Evolutionary conservation across 83 land plant species (phyloP).

Genomic region (Picea mariana): DNA sequence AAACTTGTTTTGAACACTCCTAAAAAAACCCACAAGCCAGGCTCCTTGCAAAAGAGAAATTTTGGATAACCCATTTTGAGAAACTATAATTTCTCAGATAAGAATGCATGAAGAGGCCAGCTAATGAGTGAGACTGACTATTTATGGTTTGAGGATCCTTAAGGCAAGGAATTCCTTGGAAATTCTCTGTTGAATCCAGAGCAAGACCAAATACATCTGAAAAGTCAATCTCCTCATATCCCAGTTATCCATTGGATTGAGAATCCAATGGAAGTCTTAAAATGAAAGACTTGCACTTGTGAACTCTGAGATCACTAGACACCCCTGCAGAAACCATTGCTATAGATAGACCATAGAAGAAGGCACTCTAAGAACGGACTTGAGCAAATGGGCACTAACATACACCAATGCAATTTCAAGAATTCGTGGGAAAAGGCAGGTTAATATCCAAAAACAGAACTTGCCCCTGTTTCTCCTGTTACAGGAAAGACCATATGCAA

Average conservation of each 20-base stretch:
- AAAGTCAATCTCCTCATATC: conserved; percentile 33
- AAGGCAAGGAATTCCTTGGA: not conserved
- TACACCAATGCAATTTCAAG: too few species aligned
- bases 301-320: too few species aligned
- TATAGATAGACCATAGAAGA: not conserved
- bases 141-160: conserved; percentile 61
- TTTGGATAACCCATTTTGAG: too few species aligned
- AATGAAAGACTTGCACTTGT: not conserved
- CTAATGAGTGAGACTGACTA: conserved; percentile 83
- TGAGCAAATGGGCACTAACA: not conserved
- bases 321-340: not conserved
- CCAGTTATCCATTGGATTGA: not conserved
- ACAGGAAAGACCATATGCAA: not conserved
- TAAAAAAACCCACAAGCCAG: too few species aligned
- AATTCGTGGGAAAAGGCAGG: too few species aligned
- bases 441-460: not conserved
- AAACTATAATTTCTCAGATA: too few species aligned
- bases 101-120: conserved; percentile 19
- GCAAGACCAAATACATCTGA: conserved; percentile 35
- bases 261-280: not conserved
- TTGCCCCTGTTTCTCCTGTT: not conserved
- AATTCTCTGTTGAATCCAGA: conserved; percentile 14
- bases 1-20: too few species aligned
- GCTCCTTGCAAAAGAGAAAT: too few species aligned
- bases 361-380: not conserved